Conservation (phyloP, 495 filamentous ascomycete species). For the Neurospora sublineolata region DNA sequence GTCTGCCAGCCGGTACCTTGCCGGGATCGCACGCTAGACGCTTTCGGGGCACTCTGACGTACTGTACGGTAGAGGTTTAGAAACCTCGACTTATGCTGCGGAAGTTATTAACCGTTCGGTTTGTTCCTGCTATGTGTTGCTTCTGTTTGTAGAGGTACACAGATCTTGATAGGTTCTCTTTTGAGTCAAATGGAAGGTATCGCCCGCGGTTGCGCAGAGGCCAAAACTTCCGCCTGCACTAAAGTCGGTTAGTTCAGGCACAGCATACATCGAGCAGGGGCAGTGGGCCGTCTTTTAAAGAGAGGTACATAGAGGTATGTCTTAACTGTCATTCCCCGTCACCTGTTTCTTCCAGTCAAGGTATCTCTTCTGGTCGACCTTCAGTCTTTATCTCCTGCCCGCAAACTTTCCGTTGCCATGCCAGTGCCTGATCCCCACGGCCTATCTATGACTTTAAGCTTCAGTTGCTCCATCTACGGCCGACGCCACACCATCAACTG, state of each 20-base stretch:
- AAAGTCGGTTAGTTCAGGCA: not conserved
- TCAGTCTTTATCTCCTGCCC: not conserved
- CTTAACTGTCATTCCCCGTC: not conserved
- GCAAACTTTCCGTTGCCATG: not conserved
- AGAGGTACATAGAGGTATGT: not conserved
- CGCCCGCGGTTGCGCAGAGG: not conserved
- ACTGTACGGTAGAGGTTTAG: not conserved
- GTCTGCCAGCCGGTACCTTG: not conserved
- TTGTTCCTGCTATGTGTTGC: not conserved
- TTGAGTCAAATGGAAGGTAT: not conserved
- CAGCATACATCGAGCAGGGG: not conserved
- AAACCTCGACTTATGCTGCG: not conserved
- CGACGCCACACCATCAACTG: not conserved
- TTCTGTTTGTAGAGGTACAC: not conserved
- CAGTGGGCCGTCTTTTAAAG: not conserved
- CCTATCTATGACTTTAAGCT: not conserved
- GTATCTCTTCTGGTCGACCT: not conserved
- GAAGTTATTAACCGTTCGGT: not conserved
- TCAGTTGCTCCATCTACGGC: not conserved
- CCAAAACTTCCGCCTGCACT: not conserved
- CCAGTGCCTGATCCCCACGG: not conserved
- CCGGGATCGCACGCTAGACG: not conserved
- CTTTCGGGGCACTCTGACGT: not conserved
- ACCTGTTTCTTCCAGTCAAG: not conserved
- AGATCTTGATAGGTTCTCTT: not conserved